Base-by-base conservation (phyloP, 2,329 filamentous ascomycete species). In the Eutypa lata region DNA sequence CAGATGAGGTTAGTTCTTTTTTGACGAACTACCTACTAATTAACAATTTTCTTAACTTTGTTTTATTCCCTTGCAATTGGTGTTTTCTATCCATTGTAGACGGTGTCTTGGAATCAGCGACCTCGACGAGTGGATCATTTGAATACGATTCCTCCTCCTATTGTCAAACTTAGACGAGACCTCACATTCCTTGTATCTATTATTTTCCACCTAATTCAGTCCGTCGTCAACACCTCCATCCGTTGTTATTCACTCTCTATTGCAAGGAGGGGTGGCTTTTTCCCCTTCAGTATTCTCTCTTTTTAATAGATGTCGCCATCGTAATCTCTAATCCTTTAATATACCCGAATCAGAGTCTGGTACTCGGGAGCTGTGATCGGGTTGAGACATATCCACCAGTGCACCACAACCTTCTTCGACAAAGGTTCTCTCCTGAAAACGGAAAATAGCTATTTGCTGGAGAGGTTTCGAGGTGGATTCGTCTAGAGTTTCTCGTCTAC, bases 301-400 rank as follows among this genome's bases (percentile, higher is more conserved):
- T 38, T 7, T 38, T 16, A 18, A 53, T 56, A 48, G 61, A 66
- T 65, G 60, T 57, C 62, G 57, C 53, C 58, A 54, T 53, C 56
- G 58, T 66, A 62, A 58, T 60, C 54, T 62, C 53, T 66, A 65
- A 65, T 64, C 56, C 38, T 55, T 56, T 63, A 63, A 65, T 64
- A 64, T 57, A 57, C 55, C 57, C 46, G 59, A 16, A 38, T 58
- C 50, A 51, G 63, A 64, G 44, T 31, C n/a, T 47, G 24, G 33
- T 21, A 47, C 44, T 8, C 14, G 22, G 22, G 13, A 18, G 1
- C 42, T 28, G 42, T 45, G 42, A 45, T 45, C 42, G 13, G 16
- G 3, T n/a, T 6, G 16, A 26, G 21, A 21, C 13, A 38, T 28
- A 42, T n/a, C 22, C 22, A 28, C 42, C 22, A 45, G 13, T 42